Evolutionary conservation across 306 rosid species (phyloP).

Genomic region (Ormosia emarginata): DNA sequence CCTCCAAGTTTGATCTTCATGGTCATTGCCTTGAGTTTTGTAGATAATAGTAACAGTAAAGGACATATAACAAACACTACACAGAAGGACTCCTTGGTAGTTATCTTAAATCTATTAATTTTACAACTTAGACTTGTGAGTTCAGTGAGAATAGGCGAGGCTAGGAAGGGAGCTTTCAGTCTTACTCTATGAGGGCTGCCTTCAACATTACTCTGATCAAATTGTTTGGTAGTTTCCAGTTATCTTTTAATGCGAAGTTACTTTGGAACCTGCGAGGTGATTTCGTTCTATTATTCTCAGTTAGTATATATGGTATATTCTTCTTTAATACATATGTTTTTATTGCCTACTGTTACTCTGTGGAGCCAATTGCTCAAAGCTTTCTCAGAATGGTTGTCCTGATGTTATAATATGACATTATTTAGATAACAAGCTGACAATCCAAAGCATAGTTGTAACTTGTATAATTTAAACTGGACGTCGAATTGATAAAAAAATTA

Average conservation of each 20-base stretch:
- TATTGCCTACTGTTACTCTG: background rate
- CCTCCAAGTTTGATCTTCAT: background rate
- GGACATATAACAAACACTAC: background rate
- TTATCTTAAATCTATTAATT: background rate
- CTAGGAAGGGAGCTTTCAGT: background rate
- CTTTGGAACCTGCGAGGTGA: background rate
- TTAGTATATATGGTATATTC: no score
- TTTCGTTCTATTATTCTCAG: background rate
- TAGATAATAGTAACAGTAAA: no score
- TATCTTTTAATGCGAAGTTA: background rate
- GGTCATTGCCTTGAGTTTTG: background rate
- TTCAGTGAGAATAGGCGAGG: background rate
- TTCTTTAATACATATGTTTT: background rate
- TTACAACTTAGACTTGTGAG: constrained; percentile 8
- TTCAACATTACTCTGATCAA: background rate
- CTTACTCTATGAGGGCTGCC: no score
- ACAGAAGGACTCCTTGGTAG: background rate
- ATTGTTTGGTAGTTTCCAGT: background rate
- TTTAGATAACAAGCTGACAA: background rate
- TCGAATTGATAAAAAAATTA: no score
- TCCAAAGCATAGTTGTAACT: background rate
- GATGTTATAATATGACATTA: background rate
- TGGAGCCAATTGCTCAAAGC: background rate
- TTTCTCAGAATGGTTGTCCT: background rate
- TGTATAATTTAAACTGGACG: no score